Conservation (phyloP, 305 asterid genomes). For the Rubia tinctorum region DNA sequence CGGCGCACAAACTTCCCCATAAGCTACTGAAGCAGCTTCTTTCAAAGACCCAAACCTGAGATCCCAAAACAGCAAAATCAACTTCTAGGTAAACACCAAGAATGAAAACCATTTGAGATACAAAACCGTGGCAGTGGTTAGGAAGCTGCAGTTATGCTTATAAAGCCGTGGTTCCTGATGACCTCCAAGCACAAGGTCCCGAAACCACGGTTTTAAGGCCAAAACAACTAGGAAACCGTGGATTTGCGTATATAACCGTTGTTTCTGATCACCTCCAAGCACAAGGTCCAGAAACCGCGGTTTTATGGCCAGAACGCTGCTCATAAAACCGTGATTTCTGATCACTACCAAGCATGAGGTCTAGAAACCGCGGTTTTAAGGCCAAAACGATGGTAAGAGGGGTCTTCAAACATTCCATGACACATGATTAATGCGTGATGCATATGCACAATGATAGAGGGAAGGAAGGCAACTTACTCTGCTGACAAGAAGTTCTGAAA, state of each 20-base stretch:
- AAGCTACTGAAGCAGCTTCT: conserved; percentile 85
- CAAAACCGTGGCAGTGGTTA: no score
- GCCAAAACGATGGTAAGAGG: background rate
- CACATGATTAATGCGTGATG: background rate
- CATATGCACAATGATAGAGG: conserved; percentile 3
- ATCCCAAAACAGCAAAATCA: conserved; percentile 9
- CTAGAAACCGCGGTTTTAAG: background rate
- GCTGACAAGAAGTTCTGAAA: conserved; percentile 82
- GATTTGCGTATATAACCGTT: no score
- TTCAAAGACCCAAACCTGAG: conserved; percentile 37
- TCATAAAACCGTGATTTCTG: no score
- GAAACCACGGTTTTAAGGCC: no score
- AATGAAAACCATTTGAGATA: background rate
- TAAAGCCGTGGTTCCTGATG: no score
- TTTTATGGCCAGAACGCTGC: no score
- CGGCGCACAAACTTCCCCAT: conserved; percentile 89
- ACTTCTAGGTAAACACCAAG: background rate
- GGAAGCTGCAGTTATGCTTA: no score
- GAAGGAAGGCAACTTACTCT: conserved; percentile 45
- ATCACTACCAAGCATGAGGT: no score
- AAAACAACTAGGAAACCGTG: no score
- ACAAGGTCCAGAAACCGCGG: no score
- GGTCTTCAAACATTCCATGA: background rate
- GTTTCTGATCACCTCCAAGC: no score
- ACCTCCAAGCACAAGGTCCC: no score